Evolutionary conservation across 2,329 filamentous ascomycete genomes (phyloP).

Genomic region (Fusarium virguliforme): DNA sequence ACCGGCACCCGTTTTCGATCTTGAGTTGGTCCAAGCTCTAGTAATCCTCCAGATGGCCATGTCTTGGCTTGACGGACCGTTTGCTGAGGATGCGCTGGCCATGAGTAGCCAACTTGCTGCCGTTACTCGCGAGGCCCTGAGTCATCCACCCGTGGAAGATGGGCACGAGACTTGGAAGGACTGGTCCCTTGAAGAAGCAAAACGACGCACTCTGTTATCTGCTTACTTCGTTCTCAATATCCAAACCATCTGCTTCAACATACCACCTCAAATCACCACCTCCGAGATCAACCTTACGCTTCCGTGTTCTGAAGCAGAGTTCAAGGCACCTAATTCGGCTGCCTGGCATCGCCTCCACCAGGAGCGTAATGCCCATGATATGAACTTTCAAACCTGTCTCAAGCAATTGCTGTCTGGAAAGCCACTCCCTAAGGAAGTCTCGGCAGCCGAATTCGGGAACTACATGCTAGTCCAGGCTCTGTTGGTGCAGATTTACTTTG

Average conservation of each 20-base stretch:
- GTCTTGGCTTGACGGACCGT: constrained; percentile 10
- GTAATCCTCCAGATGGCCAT: background rate
- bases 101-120: constrained; percentile 8
- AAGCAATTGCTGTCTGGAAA: constrained; percentile 6
- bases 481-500: background rate
- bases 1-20: background rate
- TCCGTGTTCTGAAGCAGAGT: constrained; percentile 6
- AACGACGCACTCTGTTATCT: constrained; percentile 60
- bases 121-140: constrained; percentile 2
- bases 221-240: constrained; percentile 69
- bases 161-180: background rate
- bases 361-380: background rate
- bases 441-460: constrained; percentile 1
- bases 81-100: constrained; percentile 1
- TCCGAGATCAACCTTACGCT: background rate
- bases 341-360: background rate
- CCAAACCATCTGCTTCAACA: constrained; percentile 74
- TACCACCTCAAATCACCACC: constrained; percentile 70
- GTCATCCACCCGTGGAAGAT: background rate
- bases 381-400: background rate
- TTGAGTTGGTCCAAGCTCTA: background rate
- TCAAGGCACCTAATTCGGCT: background rate
- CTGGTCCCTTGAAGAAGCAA: constrained; percentile 4
- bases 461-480: constrained; percentile 8
- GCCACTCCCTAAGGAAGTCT: constrained; percentile 7